These are phyloP conservation scores for Rosellinia necatrix DNA, from an alignment of 2,329 filamentous ascomycete species.

Conservation along the genomic window DNA sequence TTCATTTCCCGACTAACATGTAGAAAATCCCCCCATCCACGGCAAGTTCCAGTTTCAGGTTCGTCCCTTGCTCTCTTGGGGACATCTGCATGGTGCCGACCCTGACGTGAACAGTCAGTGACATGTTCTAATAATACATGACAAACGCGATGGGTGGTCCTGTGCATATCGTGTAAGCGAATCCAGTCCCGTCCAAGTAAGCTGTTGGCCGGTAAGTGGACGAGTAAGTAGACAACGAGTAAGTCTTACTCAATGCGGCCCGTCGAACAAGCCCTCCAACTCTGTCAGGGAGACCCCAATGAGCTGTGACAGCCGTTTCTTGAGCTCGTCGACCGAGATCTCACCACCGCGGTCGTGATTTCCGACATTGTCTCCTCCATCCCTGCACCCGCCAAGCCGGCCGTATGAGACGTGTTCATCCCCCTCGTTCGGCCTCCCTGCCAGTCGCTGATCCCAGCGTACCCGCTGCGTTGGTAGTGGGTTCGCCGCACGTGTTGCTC, in stretches of 20 bases:
- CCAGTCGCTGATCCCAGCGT: no score
- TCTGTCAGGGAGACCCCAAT: constrained; percentile 39
- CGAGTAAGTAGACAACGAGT: neutral
- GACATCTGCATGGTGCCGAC: no score
- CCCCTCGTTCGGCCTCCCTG: neutral
- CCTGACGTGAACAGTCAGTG: no score
- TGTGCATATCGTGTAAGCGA: constrained; percentile 13
- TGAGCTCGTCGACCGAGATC: constrained; percentile 41
- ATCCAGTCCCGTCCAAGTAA: constrained; percentile 5
- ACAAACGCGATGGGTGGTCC: neutral
- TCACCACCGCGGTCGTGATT: constrained; percentile 32
- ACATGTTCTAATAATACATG: neutral
- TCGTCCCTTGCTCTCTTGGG: no score
- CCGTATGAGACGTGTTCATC: constrained; percentile 1
- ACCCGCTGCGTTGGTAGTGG: neutral
- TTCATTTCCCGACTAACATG: neutral
- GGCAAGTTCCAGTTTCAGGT: neutral
- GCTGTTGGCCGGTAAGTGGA: neutral
- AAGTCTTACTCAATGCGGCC: constrained; percentile 15
- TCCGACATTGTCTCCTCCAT: neutral
- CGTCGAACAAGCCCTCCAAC: constrained; percentile 38
- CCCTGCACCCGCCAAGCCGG: constrained; percentile 8
- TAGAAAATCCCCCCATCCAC: neutral
- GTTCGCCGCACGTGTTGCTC: neutral
- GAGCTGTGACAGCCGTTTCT: constrained; percentile 37